A percentile compares a stretch with the other conserved stretches of the same genome.
Evolutionary conservation across 2,329 filamentous ascomycete species (phyloP).

Genomic region (Aspergillus awamori): DNA sequence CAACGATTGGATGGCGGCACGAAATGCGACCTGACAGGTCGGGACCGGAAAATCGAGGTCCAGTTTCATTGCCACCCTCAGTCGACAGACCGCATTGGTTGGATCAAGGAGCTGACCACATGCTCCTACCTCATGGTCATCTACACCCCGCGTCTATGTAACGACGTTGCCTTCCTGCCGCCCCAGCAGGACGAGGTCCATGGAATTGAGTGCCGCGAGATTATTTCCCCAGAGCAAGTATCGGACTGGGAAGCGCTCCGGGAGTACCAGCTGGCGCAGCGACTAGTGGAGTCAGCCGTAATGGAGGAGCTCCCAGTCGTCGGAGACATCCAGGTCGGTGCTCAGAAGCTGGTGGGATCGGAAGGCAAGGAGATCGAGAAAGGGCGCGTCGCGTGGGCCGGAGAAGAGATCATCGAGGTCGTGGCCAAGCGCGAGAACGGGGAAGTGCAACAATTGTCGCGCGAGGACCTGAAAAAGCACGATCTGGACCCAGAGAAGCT

Average conservation of each 20-base stretch:
- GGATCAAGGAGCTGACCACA: constrained; percentile 90
- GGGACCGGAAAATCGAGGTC: constrained; percentile 80
- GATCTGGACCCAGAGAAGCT: constrained; percentile 69
- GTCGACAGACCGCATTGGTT: constrained; percentile 74
- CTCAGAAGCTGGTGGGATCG: constrained; percentile 56
- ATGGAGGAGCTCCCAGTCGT: constrained; percentile 47
- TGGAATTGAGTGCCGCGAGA: constrained; percentile 72
- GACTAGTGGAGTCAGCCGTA: constrained; percentile 34
- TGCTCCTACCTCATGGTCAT: constrained; percentile 93
- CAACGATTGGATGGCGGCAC: constrained; percentile 80
- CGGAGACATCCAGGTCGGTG: constrained; percentile 63
- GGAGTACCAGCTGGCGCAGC: constrained; percentile 35
- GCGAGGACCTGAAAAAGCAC: constrained; percentile 69
- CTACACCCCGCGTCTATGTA: constrained; percentile 84
- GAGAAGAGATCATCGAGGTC: constrained; percentile 50
- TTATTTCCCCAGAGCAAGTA: constrained; percentile 63
- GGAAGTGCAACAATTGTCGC: constrained; percentile 61
- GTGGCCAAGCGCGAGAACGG: constrained; percentile 64
- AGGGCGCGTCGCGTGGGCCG: constrained; percentile 57
- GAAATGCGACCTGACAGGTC: constrained; percentile 80
- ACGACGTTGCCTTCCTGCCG: constrained; percentile 82
- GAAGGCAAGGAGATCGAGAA: constrained; percentile 61
- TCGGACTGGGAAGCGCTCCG: constrained; percentile 50
- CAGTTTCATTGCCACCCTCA: constrained; percentile 78
- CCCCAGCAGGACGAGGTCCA: constrained; percentile 77